Evolutionary conservation across 2,329 filamentous ascomycete species (phyloP).

Genomic region (Leptographium lundbergii): DNA sequence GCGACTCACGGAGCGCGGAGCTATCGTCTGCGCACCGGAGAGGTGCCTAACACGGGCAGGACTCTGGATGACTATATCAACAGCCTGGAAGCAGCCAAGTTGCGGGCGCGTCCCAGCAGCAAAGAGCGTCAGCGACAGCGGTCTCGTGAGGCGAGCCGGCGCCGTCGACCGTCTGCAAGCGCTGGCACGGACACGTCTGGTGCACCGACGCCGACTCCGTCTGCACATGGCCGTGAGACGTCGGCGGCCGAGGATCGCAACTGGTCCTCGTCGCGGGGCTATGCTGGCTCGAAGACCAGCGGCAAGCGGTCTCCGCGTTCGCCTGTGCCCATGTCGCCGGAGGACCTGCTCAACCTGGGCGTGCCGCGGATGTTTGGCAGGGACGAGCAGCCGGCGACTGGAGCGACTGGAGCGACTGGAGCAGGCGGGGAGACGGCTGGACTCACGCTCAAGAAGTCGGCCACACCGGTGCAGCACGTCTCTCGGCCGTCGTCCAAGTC

Average conservation of each 20-base stretch:
- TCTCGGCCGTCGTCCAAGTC: conserved; percentile 19
- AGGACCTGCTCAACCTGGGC: conserved; percentile 58
- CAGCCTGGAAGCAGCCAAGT: conserved; percentile 66
- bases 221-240: conserved; percentile 44
- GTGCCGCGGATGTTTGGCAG: conserved; percentile 26
- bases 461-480: conserved; percentile 12
- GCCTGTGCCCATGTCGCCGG: conserved; percentile 86
- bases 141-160: conserved; percentile 29
- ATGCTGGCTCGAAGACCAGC: conserved; percentile 45
- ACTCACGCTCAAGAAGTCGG: conserved; percentile 5
- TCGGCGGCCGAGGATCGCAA: conserved; percentile 55
- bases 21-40: conserved; percentile 27
- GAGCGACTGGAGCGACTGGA: background rate
- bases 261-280: conserved; percentile 51
- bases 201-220: conserved; percentile 22
- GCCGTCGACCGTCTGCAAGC: conserved; percentile 1
- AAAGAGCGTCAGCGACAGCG: conserved; percentile 30
- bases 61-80: conserved; percentile 77
- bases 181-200: conserved; percentile 5
- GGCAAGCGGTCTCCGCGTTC: conserved; percentile 78
- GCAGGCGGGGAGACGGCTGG: background rate
- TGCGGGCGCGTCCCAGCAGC: conserved; percentile 42
- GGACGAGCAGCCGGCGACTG: conserved; percentile 14
- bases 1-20: conserved; percentile 26
- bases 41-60: conserved; percentile 40